Evolutionary conservation across 495 filamentous ascomycete species (phyloP).

Genomic region (Daldinia bambusicola): DNA sequence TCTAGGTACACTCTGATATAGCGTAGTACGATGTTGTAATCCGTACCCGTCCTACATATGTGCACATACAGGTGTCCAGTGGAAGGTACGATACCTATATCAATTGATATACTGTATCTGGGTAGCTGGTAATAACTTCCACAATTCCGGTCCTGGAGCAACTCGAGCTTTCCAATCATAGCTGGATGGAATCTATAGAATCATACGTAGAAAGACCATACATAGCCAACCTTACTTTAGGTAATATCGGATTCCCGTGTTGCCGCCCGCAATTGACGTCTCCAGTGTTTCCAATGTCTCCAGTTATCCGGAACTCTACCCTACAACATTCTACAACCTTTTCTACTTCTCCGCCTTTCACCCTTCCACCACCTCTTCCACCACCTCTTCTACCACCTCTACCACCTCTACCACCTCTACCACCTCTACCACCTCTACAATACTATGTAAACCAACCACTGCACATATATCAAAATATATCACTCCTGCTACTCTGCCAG

Average conservation of each 20-base stretch:
- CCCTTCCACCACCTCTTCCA: slow-evolving; percentile 1
- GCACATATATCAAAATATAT: background rate
- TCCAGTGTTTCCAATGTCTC: slow-evolving; percentile 11
- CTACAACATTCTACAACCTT: background rate
- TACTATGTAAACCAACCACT: too few species aligned
- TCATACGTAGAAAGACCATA: slow-evolving; percentile 6
- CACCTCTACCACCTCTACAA: too few species aligned
- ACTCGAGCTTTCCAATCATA: slow-evolving; percentile 5
- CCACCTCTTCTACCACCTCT: too few species aligned
- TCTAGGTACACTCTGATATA: background rate
- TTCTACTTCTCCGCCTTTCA: background rate
- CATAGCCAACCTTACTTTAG: slow-evolving; percentile 22
- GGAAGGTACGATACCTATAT: too few species aligned
- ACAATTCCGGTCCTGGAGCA: background rate
- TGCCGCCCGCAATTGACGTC: slow-evolving; percentile 11
- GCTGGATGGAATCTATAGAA: background rate
- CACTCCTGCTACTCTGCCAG: background rate
- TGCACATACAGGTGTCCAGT: too few species aligned
- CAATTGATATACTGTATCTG: background rate
- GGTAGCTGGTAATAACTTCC: slow-evolving; percentile 8
- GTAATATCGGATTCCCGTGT: slow-evolving; percentile 30
- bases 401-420: too few species aligned
- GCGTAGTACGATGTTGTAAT: background rate
- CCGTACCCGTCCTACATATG: too few species aligned
- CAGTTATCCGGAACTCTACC: slow-evolving; percentile 29